These are phyloP conservation scores for Clonostachys rhizophaga DNA, from an alignment of 2,329 filamentous ascomycete genomes.

Conservation along the genomic window DNA sequence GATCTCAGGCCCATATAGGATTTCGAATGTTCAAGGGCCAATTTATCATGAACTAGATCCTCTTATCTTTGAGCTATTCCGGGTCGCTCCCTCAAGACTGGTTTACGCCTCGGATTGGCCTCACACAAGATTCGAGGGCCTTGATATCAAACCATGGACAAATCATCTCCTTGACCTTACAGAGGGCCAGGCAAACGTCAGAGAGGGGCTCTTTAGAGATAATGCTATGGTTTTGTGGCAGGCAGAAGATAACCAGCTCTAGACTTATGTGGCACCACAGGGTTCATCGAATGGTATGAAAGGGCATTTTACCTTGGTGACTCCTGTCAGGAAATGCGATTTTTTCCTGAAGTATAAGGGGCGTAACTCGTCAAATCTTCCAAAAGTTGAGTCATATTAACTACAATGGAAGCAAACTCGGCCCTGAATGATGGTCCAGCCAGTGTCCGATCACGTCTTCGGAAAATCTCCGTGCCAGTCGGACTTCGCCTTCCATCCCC, in stretches of 20 bases:
- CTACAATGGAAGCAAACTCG: no score
- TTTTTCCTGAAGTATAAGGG: no score
- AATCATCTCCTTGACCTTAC: conserved; percentile 50
- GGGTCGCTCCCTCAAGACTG: conserved; percentile 29
- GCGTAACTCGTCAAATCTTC: no score
- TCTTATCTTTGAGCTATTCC: conserved; percentile 39
- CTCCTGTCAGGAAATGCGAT: no score
- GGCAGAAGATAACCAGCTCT: conserved; percentile 3
- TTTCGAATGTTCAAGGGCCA: conserved; percentile 31
- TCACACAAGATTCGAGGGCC: conserved; percentile 51
- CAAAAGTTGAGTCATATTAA: no score
- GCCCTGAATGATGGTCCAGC: no score
- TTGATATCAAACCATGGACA: conserved; percentile 49
- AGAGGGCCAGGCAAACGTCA: conserved; percentile 31
- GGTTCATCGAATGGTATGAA: no score
- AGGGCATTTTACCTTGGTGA: no score
- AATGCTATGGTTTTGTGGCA: conserved; percentile 49
- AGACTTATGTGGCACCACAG: no score
- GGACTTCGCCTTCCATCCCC: no score
- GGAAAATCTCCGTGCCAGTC: no score
- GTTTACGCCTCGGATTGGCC: conserved; percentile 60
- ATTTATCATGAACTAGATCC: conserved; percentile 29
- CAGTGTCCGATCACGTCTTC: no score
- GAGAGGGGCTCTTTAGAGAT: conserved; percentile 44
- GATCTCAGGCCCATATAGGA: conserved; percentile 50